These are phyloP conservation scores for Fibroporia radiculosa DNA, from an alignment of 768 basidiomycete species.

Conservation along the genomic window DNA sequence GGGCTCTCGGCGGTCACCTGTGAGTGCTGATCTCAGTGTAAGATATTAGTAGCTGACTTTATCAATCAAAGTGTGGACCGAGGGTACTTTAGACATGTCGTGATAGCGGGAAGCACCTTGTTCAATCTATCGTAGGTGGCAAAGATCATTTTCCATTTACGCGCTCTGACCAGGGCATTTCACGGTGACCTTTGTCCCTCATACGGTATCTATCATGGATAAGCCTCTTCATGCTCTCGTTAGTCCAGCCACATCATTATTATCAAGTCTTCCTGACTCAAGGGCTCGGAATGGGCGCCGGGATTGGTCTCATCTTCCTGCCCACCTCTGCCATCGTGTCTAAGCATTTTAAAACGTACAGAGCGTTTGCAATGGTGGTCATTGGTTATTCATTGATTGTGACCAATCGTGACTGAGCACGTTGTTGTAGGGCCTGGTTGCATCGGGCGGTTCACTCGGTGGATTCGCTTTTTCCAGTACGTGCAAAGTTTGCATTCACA, in stretches of 20 bases:
- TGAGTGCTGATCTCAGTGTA: conserved; percentile 14
- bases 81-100: not conserved
- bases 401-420: not conserved
- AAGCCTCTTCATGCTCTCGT: conserved; percentile 33
- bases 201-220: not conserved
- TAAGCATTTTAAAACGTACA: not conserved
- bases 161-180: not conserved
- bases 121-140: not conserved
- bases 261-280: conserved; percentile 43
- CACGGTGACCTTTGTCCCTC: not conserved
- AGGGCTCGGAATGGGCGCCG: conserved; percentile 46
- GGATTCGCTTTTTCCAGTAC: not conserved
- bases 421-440: not conserved
- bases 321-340: not conserved
- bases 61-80: not conserved
- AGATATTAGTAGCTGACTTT: conserved; percentile 19
- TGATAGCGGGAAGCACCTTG: not conserved
- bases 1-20: conserved; percentile 14
- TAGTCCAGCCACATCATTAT: conserved; percentile 31
- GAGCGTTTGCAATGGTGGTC: not conserved
- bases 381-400: conserved; percentile 20
- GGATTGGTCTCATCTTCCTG: conserved; percentile 34
- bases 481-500: not conserved
- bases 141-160: not conserved
- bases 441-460: not conserved